Base-by-base conservation (phyloP, 139 green algal genomes). In the Chlamydomonas sphaeroides region DNA sequence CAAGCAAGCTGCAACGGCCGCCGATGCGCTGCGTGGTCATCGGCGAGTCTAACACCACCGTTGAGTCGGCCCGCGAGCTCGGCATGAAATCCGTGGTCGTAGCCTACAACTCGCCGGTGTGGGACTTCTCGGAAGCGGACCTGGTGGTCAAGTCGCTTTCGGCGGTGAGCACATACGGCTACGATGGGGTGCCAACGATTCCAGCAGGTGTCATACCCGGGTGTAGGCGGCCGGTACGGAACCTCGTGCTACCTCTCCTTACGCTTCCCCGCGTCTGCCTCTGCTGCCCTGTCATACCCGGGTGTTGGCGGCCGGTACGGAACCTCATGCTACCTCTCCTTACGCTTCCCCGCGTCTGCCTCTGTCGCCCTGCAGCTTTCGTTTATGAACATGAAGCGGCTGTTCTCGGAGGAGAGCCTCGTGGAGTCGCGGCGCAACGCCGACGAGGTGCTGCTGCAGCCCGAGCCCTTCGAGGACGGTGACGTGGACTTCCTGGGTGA, bases 361-460 rank as follows among this genome's bases (percentile, higher is more conserved):
- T 14, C 45, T 53, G 45, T 53, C 45, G 11, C 11, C 45, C 45
- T 53, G 30, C 88, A 95, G 75, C 78, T 99, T 26, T 91, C 88
- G 11, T 92, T 99, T 69, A 83, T 98, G n/a, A 97, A 99, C 85
- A 89, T 99, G 57, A 98, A 98, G 90, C 91, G 94, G 70, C 89
- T 99, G 32, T 98, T 98, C 78, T 83, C 91, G 36, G 70, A 90
- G 0, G 96, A 99, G 83, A 88, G 95, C 51, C 80, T 90, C 30
- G 87, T 84, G 35, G 65, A 84, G 75, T 65, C 62, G 30, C 59
- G 73, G 14, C 56, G 56, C 6, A n/a, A 36, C 39, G 72, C 26
- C 3, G 72, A 79, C 56, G 74, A 80, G 39, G 33, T 5, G 25
- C 61, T 2, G 41, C 74, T 39, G 0, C 7, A 5, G 8, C 6